Evolutionary conservation across 441 rosid species (phyloP).

Genomic region (Geranium incanum): DNA sequence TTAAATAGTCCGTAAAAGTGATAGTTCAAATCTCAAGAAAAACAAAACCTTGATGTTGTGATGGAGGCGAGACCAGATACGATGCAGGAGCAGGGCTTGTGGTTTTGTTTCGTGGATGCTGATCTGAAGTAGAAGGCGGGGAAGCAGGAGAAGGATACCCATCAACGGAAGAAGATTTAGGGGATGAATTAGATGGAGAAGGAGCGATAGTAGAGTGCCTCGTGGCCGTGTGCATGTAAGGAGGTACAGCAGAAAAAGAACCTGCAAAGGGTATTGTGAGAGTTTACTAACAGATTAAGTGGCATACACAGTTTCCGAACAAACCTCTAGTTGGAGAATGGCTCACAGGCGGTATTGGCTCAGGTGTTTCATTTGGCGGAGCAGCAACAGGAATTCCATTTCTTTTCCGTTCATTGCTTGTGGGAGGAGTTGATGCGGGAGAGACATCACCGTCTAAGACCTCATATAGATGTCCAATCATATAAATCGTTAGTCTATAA

Average conservation of each 20-base stretch:
- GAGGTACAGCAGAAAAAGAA: constrained; percentile 44
- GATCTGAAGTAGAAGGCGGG: constrained; percentile 39
- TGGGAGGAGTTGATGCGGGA: constrained; percentile 43
- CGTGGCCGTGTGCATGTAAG: constrained; percentile 30
- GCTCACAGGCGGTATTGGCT: constrained; percentile 38
- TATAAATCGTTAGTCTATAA: not conserved
- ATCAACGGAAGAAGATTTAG: constrained; percentile 24
- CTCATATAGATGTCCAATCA: constrained; percentile 22
- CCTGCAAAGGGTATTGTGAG: constrained; percentile 21
- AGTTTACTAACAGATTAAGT: constrained; percentile 7
- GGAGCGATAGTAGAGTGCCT: constrained; percentile 27
- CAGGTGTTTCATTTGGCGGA: constrained; percentile 37
- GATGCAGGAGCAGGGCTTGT: constrained; percentile 36
- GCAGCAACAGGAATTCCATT: constrained; percentile 44
- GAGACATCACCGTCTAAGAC: constrained; percentile 36
- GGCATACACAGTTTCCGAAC: not conserved
- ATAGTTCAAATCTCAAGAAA: constrained; percentile 9
- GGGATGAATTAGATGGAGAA: constrained; percentile 30
- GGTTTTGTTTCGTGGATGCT: constrained; percentile 35
- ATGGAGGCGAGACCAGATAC: constrained; percentile 36
- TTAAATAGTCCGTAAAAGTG: constrained; percentile 7
- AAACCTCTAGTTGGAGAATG: constrained; percentile 29
- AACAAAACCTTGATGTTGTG: constrained; percentile 42
- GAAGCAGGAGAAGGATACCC: constrained; percentile 29
- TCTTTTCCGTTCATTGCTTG: constrained; percentile 29